Evolutionary conservation across 2,329 filamentous ascomycete genomes (phyloP).

Genomic region (Ceratocystis destructans): DNA sequence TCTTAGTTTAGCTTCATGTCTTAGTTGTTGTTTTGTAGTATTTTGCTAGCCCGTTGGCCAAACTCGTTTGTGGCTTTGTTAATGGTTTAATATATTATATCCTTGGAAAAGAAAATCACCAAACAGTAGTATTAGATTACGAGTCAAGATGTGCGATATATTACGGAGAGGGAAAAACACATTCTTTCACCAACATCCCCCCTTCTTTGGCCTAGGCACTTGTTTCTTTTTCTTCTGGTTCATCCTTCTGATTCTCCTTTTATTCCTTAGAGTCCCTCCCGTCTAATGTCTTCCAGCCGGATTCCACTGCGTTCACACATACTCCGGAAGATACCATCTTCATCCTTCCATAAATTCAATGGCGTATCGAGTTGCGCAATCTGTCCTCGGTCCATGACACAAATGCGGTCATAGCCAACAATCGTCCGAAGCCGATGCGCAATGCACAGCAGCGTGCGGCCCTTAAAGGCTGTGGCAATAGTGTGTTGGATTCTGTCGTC

Average conservation of each 20-base stretch:
- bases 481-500: conserved; percentile 90
- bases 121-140: not conserved
- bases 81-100: not conserved
- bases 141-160: too few species aligned
- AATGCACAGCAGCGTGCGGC: conserved; percentile 82
- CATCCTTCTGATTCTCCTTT: conserved; percentile 26
- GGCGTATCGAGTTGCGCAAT: conserved; percentile 83
- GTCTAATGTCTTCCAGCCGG: conserved; percentile 37
- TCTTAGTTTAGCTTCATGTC: not conserved
- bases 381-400: conserved; percentile 80
- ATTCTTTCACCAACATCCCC: not conserved
- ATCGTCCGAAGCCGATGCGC: conserved; percentile 87
- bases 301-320: conserved; percentile 89
- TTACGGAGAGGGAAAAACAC: not conserved
- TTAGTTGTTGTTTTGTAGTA: not conserved
- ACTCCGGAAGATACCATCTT: conserved; percentile 64
- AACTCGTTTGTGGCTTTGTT: not conserved
- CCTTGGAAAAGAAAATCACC: not conserved
- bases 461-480: conserved; percentile 71
- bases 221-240: conserved; percentile 24
- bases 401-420: conserved; percentile 85
- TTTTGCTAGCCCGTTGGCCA: not conserved
- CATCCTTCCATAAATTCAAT: conserved; percentile 51
- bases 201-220: not conserved
- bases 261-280: not conserved